These are phyloP conservation scores for Saccharata proteae DNA, from an alignment of 2,329 filamentous ascomycete genomes.

Conservation along the genomic window DNA sequence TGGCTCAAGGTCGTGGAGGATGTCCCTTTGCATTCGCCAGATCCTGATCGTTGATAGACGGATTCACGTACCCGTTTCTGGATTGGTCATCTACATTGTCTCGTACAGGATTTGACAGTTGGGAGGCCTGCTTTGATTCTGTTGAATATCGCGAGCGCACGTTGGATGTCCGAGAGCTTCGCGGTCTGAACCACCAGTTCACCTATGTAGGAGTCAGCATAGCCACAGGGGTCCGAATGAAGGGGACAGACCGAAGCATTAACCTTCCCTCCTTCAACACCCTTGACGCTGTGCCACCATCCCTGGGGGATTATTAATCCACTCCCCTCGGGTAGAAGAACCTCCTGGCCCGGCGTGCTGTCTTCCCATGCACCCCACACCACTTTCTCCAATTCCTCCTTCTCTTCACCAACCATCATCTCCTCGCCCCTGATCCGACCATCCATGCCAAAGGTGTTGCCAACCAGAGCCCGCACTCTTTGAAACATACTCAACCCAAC, in stretches of 20 bases:
- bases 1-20: slow-evolving; percentile 14
- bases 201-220: slow-evolving; percentile 33
- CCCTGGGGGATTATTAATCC: slow-evolving; percentile 67
- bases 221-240: background rate
- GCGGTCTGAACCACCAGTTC: slow-evolving; percentile 83
- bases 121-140: no score
- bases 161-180: no score
- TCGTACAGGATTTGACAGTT: no score
- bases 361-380: slow-evolving; percentile 49
- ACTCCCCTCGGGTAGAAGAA: slow-evolving; percentile 51
- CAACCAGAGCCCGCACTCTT: slow-evolving; percentile 28
- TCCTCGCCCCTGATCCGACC: slow-evolving; percentile 59
- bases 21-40: slow-evolving; percentile 23
- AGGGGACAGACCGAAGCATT: slow-evolving; percentile 41
- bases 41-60: no score
- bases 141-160: no score
- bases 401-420: slow-evolving; percentile 82
- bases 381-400: slow-evolving; percentile 49
- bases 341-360: slow-evolving; percentile 16
- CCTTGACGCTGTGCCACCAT: slow-evolving; percentile 80
- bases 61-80: no score
- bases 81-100: no score
- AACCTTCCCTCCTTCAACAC: slow-evolving; percentile 40
- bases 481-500: slow-evolving; percentile 51
- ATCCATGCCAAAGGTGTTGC: slow-evolving; percentile 11